Conservation (phyloP, 306 rosid species). For the Crotalaria pallida region DNA sequence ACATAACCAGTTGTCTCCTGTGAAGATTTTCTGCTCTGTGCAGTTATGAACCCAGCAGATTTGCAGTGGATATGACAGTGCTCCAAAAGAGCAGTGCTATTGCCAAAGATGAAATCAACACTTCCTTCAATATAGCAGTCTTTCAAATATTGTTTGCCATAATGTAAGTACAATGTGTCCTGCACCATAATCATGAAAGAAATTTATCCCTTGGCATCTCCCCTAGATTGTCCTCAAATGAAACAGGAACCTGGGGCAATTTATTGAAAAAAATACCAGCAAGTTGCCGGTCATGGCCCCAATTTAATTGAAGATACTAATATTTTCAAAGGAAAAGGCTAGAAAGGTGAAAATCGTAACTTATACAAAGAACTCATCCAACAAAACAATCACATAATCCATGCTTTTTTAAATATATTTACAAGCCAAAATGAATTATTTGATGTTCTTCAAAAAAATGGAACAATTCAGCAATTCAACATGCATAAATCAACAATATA, state of each 20-base stretch:
- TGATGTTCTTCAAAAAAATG: neutral
- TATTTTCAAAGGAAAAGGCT: neutral
- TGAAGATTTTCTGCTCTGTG: conserved; percentile 87
- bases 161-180: conserved; percentile 89
- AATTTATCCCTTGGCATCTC: neutral
- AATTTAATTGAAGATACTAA: neutral
- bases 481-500: neutral
- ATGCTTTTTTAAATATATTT: neutral
- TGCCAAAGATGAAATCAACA: conserved; percentile 93
- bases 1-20: conserved; percentile 93
- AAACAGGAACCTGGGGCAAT: conserved; percentile 5
- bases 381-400: neutral
- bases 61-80: conserved; percentile 94
- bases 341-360: conserved; percentile 9
- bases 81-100: conserved; percentile 95
- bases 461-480: conserved; percentile 6
- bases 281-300: neutral
- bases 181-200: conserved; percentile 29
- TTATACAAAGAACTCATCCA: conserved; percentile 1
- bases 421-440: neutral
- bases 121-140: conserved; percentile 97
- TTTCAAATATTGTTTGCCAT: conserved; percentile 88
- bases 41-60: conserved; percentile 72
- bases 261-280: conserved; percentile 7
- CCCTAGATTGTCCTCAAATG: neutral